Evolutionary conservation across 331 rosid genomes (phyloP).

Genomic region (Malus hybrid): DNA sequence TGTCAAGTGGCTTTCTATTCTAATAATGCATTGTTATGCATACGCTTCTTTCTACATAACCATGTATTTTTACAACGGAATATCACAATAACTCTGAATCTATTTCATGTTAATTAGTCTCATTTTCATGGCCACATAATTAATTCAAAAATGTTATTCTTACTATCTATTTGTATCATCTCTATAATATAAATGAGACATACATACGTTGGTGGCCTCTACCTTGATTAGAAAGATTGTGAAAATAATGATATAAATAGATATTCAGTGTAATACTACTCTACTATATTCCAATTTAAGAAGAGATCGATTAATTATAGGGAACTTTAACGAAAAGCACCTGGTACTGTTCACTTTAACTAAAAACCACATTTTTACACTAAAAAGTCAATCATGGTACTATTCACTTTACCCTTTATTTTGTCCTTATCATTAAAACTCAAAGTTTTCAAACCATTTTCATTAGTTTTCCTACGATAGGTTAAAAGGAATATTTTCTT

Average conservation of each 20-base stretch:
- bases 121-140: not conserved
- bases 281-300: not conserved
- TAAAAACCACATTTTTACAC: too few relatives aligned
- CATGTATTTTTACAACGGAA: too few relatives aligned
- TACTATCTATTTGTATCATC: not conserved
- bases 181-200: too few relatives aligned
- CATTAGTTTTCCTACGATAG: not conserved
- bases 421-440: too few relatives aligned
- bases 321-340: not conserved
- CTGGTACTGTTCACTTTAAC: too few relatives aligned
- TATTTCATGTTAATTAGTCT: not conserved
- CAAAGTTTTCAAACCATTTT: not conserved
- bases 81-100: not conserved
- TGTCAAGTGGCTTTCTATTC: not conserved
- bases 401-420: too few relatives aligned
- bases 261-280: too few relatives aligned
- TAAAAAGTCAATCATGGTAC: too few relatives aligned
- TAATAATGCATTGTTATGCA: not conserved
- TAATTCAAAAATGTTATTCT: not conserved
- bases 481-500: not conserved
- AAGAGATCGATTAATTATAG: not conserved
- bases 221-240: too few relatives aligned
- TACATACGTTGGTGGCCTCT: too few relatives aligned
- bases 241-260: too few relatives aligned
- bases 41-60: not conserved